Percentiles rank a stretch among this genome's conserved stretches.
Conservation (phyloP, 305 asterid genomes). For the Solanum hybrid region DNA sequence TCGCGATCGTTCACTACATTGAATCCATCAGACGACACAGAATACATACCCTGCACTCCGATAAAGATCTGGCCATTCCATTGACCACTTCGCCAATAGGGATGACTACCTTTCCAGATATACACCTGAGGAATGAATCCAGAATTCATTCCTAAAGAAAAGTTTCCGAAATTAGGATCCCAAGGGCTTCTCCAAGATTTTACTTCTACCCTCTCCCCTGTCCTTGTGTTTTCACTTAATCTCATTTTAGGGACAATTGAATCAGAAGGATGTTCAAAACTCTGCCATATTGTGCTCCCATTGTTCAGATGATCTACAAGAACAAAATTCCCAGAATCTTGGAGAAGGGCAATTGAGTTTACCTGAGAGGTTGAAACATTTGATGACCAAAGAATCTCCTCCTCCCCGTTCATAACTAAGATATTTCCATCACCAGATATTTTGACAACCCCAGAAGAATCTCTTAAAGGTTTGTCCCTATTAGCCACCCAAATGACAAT, state of each 20-base stretch:
- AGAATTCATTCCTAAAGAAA: background rate
- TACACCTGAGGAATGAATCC: slow-evolving; percentile 16
- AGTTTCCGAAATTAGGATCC: background rate
- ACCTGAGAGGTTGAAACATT: slow-evolving; percentile 10
- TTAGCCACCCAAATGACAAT: slow-evolving; percentile 21
- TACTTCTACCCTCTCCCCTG: background rate
- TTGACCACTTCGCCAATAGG: slow-evolving; percentile 39
- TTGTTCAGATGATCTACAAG: slow-evolving; percentile 20
- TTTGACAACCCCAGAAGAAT: slow-evolving; percentile 8
- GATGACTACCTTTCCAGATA: slow-evolving; percentile 23
- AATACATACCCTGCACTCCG: slow-evolving; percentile 24
- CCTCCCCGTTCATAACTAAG: background rate
- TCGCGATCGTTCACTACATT: slow-evolving; percentile 4
- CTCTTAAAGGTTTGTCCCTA: slow-evolving; percentile 17
- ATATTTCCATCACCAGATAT: slow-evolving; percentile 7
- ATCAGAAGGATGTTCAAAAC: slow-evolving; percentile 17
- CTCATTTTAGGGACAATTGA: background rate
- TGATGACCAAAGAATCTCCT: slow-evolving; percentile 9
- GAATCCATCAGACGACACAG: slow-evolving; percentile 19
- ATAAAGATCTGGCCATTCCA: slow-evolving; percentile 33
- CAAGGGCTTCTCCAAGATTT: slow-evolving; percentile 3
- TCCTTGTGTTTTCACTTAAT: background rate
- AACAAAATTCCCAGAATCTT: slow-evolving; percentile 38
- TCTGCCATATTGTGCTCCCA: slow-evolving; percentile 27
- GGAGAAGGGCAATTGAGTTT: background rate